Evolutionary conservation across 352 stramenopile genomes (phyloP).

Genomic region (Phytophthora kernoviae): DNA sequence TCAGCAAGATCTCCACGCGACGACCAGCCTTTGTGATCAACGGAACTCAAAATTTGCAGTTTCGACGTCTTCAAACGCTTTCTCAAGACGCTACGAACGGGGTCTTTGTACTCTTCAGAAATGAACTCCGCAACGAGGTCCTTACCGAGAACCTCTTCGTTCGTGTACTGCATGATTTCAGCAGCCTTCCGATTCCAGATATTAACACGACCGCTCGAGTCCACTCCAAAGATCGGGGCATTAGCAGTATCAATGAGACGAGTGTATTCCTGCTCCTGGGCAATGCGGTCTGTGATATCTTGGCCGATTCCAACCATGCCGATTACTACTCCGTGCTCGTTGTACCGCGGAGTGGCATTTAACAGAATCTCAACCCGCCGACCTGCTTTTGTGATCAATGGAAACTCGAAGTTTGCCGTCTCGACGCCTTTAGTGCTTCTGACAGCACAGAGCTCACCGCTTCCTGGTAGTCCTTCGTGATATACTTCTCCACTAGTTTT

Average conservation of each 20-base stretch:
- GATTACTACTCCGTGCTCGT: conserved; percentile 11
- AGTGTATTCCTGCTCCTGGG: conserved; percentile 24
- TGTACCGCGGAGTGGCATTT: conserved; percentile 13
- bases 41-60: conserved; percentile 15
- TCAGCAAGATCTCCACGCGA: conserved; percentile 44
- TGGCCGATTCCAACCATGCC: conserved; percentile 17
- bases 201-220: conserved; percentile 34
- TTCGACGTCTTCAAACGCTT: conserved; percentile 11
- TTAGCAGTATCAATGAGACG: conserved; percentile 41
- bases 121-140: conserved; percentile 51
- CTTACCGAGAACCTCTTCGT: conserved; percentile 49
- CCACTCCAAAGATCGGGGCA: conserved; percentile 65
- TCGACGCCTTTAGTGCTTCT: conserved; percentile 17
- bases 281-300: conserved; percentile 15
- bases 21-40: conserved; percentile 34
- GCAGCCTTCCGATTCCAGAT: conserved; percentile 73
- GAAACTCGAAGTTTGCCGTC: conserved; percentile 17
- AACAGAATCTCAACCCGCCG: conserved; percentile 11
- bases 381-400: conserved; percentile 13
- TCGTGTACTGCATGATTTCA: conserved; percentile 63
- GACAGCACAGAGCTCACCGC: conserved; percentile 27
- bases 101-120: conserved; percentile 30
- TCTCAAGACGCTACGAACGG: conserved; percentile 20
- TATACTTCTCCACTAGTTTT: conserved; percentile 74
- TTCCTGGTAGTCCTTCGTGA: conserved; percentile 50